Evolutionary conservation across 345 rosid species (phyloP).

Genomic region (Eucalyptus caleyi): DNA sequence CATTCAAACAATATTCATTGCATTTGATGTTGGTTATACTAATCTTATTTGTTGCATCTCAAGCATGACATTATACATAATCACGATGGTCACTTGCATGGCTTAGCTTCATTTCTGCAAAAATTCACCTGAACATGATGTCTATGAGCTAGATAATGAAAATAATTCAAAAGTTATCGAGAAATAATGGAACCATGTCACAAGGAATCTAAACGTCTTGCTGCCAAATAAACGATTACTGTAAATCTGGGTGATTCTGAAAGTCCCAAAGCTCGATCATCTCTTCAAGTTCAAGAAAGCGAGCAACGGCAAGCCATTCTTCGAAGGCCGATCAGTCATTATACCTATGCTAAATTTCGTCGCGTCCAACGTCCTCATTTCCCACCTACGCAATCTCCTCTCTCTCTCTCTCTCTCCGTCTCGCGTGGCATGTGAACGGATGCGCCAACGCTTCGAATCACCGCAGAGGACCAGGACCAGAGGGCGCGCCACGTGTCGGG

Average conservation of each 20-base stretch:
- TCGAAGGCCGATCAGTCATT: not conserved
- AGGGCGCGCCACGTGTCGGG: not conserved
- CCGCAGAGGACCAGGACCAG: not conserved
- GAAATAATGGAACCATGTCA: accelerated
- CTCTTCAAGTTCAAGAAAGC: not conserved
- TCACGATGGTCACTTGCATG: too few relatives aligned
- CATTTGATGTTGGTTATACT: too few relatives aligned
- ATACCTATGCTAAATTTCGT: not conserved
- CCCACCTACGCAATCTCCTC: not conserved
- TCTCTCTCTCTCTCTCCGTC: not conserved
- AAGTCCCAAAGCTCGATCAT: not conserved
- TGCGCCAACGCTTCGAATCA: not conserved
- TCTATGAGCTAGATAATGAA: too few relatives aligned
- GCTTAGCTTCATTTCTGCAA: accelerated
- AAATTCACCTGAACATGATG: too few relatives aligned
- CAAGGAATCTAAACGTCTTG: too few relatives aligned
- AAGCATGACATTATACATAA: too few relatives aligned
- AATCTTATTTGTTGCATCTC: too few relatives aligned
- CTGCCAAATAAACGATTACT: too few relatives aligned
- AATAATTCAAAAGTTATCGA: accelerated
- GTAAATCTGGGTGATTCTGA: too few relatives aligned
- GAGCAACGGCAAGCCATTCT: not conserved
- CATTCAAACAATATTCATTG: too few relatives aligned
- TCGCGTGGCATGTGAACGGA: not conserved
- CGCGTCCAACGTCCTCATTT: not conserved